Percentiles rank a stretch among this genome's conserved stretches.
phyloP scores from a whole-genome alignment of 164 flowering plant genomes.

The Protea cynaroides region DNA sequence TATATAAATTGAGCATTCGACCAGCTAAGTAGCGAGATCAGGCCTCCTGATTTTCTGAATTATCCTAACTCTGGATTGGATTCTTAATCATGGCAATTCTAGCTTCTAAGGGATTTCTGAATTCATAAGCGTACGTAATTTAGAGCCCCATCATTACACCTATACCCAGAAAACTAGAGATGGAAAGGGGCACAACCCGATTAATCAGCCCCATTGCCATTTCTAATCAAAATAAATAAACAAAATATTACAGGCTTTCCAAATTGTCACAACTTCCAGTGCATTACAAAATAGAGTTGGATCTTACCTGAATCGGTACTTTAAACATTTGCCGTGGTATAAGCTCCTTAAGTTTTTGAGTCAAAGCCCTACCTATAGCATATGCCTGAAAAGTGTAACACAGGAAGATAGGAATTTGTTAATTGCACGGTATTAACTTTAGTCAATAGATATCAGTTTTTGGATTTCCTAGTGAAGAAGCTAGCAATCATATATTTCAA shows the following conservation, averaged over 20 bases:
- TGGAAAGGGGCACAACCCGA: too few species aligned
- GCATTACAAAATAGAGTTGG: not conserved
- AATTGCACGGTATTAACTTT: slow-evolving; percentile 1
- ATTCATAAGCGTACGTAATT: too few species aligned
- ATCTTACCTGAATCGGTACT: slow-evolving; percentile 90
- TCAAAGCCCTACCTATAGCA: slow-evolving; percentile 85
- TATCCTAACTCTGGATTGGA: too few species aligned
- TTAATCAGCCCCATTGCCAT: too few species aligned
- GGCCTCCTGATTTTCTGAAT: too few species aligned
- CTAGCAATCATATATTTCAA: not conserved
- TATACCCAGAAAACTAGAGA: too few species aligned
- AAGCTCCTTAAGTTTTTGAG: slow-evolving; percentile 91
- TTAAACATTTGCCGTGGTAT: slow-evolving; percentile 99
- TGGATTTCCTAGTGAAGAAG: not conserved
- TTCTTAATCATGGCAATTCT: too few species aligned
- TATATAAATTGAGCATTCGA: too few species aligned
- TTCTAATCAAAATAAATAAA: too few species aligned
- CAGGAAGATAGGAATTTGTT: not conserved
- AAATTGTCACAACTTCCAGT: not conserved
- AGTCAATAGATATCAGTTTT: not conserved
- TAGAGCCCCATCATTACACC: too few species aligned
- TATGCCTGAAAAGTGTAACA: slow-evolving; percentile 55
- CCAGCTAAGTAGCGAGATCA: too few species aligned
- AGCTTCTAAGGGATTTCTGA: too few species aligned
- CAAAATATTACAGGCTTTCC: not conserved